A percentile compares a stretch with the other conserved stretches of the same genome.
Evolutionary conservation across 805 yeast species (phyloP).

Genomic region (Wickerhamiella occidentalis): DNA sequence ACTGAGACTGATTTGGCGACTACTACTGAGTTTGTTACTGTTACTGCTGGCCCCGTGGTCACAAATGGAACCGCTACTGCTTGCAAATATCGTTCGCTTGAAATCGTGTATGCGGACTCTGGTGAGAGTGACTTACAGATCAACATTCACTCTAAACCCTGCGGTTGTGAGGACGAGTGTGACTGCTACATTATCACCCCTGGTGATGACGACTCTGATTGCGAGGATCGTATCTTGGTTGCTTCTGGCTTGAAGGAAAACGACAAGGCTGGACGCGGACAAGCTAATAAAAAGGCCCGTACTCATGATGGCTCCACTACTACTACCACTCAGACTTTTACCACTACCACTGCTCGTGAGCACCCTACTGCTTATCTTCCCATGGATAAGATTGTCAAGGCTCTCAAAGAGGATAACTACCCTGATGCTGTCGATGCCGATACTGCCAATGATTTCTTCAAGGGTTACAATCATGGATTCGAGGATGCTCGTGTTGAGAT

Average conservation of each 20-base stretch:
- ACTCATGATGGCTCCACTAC: background rate
- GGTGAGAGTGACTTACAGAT: conserved; percentile 19
- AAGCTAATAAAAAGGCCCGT: background rate
- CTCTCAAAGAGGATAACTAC: conserved; percentile 1
- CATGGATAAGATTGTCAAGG: conserved; percentile 2
- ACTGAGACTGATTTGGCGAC: conserved; percentile 2
- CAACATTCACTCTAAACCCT: conserved; percentile 13
- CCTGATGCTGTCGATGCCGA: background rate
- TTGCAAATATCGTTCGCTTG: conserved; percentile 10
- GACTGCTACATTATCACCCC: conserved; percentile 8
- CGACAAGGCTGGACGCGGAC: no score
- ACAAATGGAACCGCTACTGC: background rate
- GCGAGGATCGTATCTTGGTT: background rate
- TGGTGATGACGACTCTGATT: background rate
- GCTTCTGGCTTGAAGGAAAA: background rate
- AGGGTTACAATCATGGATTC: conserved; percentile 15
- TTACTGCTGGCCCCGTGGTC: background rate
- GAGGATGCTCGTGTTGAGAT: conserved; percentile 15
- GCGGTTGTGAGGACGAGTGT: conserved; percentile 8
- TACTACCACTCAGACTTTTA: background rate
- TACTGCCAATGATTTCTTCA: conserved; percentile 4
- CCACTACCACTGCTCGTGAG: background rate
- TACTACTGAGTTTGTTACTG: conserved; percentile 4
- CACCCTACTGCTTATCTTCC: conserved; percentile 7
- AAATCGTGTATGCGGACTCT: conserved; percentile 16